A percentile compares a stretch with the other conserved stretches of the same genome.
These are phyloP conservation scores for Megacollybia platyphylla DNA, from an alignment of 1,284 basidiomycete genomes.

Conservation along the genomic window DNA sequence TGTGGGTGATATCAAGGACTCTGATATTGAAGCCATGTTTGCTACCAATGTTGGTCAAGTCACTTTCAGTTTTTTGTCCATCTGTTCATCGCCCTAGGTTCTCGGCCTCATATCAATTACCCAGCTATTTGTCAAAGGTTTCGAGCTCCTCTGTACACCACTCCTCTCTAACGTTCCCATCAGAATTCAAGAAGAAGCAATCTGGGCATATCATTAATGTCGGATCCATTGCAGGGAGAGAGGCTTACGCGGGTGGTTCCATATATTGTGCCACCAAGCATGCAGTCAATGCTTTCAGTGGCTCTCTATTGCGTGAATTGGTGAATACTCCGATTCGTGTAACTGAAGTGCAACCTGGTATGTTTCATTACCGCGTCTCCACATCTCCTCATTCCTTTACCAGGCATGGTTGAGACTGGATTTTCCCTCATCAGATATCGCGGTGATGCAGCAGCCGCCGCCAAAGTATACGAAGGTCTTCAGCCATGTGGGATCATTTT, in stretches of 20 bases:
- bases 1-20: slow-evolving; percentile 66
- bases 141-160: slow-evolving; percentile 1
- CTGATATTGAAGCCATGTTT: slow-evolving; percentile 83
- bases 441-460: slow-evolving; percentile 71
- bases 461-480: slow-evolving; percentile 83
- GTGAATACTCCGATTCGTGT: slow-evolving; percentile 89
- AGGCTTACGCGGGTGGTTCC: slow-evolving; percentile 82
- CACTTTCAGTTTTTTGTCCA: neutral
- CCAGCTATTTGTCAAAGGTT: slow-evolving; percentile 66
- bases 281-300: slow-evolving; percentile 84
- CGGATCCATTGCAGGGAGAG: slow-evolving; percentile 86
- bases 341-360: slow-evolving; percentile 84
- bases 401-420: slow-evolving; percentile 85
- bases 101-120: slow-evolving; percentile 79
- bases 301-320: slow-evolving; percentile 72
- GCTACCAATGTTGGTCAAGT: slow-evolving; percentile 55
- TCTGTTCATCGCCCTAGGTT: slow-evolving; percentile 15
- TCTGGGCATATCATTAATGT: slow-evolving; percentile 93
- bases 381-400: slow-evolving; percentile 5
- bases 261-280: slow-evolving; percentile 80
- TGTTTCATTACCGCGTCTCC: neutral
- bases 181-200: slow-evolving; percentile 83
- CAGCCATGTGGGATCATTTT: slow-evolving; percentile 48
- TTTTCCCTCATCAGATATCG: slow-evolving; percentile 85
- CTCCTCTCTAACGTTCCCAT: neutral